Base-by-base conservation (phyloP, 352 stramenopile species). In the Pythium vanterpoolii region DNA sequence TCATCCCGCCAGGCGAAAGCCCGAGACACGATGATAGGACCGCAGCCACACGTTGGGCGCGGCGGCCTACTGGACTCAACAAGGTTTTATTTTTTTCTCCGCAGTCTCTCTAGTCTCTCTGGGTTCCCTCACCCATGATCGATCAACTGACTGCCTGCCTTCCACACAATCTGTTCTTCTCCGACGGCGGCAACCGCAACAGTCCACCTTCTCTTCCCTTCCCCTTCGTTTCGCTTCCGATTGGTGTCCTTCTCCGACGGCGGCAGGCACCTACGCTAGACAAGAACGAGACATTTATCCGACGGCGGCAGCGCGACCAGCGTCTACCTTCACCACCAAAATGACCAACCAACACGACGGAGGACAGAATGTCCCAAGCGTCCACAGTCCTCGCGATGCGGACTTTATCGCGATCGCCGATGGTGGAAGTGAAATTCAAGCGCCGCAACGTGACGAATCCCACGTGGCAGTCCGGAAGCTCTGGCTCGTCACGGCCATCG, bases 401-500 rank as follows among this genome's bases (percentile, higher is more conserved):
- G 14, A 8, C 8, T 39, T 39, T 14, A 39, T 39, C 33, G 33
- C 33, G 8, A 14, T 39, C 8, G 33, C 8, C 33, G 33, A 39
- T n/a, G n/a, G n/a, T n/a, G n/a, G n/a, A n/a, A n/a, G n/a, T n/a
- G n/a, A n/a, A n/a, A n/a, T n/a, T n/a, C n/a, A n/a, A n/a, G n/a
- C n/a, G n/a, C n/a, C n/a, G n/a, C n/a, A n/a, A n/a, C n/a, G n/a
- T n/a, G n/a, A n/a, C n/a, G n/a, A n/a, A n/a, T n/a, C n/a, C n/a
- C n/a, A n/a, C n/a, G n/a, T n/a, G n/a, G 48, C 48, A 23, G 48
- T 56, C 31, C 74, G 69, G 34, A 93, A 93, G 60, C 68, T 93
- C 24, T 68, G 78, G 40, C 62, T 75, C n/a, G 84, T 83, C 4
- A 90, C 79, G 47, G 52, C 76, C 8, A 93, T 94, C 54, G 96